phyloP scores from a whole-genome alignment of 768 basidiomycete genomes.

The Gloeopeniophorella convolvens region DNA sequence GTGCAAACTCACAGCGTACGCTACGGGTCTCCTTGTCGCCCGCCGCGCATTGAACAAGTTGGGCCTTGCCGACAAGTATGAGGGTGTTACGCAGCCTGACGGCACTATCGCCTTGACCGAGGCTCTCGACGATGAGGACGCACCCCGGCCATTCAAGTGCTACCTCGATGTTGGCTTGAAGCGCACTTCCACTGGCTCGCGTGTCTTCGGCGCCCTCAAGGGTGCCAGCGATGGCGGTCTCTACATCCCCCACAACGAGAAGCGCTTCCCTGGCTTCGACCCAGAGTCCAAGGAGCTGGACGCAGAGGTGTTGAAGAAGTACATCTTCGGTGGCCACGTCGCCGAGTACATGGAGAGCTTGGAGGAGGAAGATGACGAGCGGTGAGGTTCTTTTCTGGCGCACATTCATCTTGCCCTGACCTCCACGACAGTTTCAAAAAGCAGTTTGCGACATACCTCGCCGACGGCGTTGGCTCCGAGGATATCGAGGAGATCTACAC shows the following conservation, averaged over 20 bases:
- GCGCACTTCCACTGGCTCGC: conserved; percentile 95
- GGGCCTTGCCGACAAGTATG: conserved; percentile 95
- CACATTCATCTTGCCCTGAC: conserved; percentile 11
- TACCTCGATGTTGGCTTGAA: conserved; percentile 98
- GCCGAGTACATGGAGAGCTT: conserved; percentile 99
- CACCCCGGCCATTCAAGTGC: conserved; percentile 96
- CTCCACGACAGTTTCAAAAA: conserved; percentile 77
- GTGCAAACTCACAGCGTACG: conserved; percentile 61
- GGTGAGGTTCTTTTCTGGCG: conserved; percentile 39
- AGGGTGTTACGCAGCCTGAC: conserved; percentile 88
- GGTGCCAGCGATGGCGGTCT: conserved; percentile 97
- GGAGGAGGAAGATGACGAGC: conserved; percentile 99
- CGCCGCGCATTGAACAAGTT: conserved; percentile 94
- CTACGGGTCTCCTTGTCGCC: conserved; percentile 91
- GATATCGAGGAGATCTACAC: conserved; percentile 96
- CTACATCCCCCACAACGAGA: conserved; percentile 95
- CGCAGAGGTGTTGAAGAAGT: conserved; percentile 91
- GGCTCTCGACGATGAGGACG: conserved; percentile 82
- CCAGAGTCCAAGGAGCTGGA: conserved; percentile 89
- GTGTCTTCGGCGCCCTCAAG: conserved; percentile 98
- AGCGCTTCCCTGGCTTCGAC: conserved; percentile 98
- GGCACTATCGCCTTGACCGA: conserved; percentile 83
- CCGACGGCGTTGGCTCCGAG: conserved; percentile 90
- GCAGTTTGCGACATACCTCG: conserved; percentile 93
- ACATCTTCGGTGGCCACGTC: conserved; percentile 96